phyloP scores from a whole-genome alignment of 1,284 basidiomycete species.

The Boletus semigastroideus region DNA sequence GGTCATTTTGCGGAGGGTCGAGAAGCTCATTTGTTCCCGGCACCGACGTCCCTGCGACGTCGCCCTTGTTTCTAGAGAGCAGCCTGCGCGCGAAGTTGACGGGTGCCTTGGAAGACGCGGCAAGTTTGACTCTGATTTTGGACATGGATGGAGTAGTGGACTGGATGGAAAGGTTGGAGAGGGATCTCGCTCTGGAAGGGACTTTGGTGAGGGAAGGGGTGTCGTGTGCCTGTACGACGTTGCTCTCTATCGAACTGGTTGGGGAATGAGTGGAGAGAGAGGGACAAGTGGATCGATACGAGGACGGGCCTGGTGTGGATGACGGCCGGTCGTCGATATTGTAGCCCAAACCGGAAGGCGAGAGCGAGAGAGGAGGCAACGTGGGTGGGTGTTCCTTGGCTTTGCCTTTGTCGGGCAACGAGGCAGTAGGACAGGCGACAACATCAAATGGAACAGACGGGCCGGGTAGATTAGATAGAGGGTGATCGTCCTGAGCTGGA shows the following conservation, averaged over 20 bases:
- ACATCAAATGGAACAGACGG: constrained; percentile 16
- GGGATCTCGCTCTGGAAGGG: constrained; percentile 52
- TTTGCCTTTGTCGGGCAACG: constrained; percentile 51
- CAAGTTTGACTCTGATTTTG: constrained; percentile 48
- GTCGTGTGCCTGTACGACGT: constrained; percentile 12
- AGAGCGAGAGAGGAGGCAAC: constrained; percentile 63
- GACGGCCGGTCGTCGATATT: constrained; percentile 46
- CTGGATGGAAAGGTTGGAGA: constrained; percentile 51
- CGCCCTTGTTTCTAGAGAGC: constrained; percentile 44
- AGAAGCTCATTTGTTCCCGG: constrained; percentile 5
- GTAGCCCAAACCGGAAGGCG: constrained; percentile 50
- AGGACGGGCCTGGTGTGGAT: constrained; percentile 53
- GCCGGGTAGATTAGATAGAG: constrained; percentile 31
- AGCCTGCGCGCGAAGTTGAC: constrained; percentile 57
- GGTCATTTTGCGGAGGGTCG: constrained; percentile 9
- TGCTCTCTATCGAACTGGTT: constrained; percentile 12
- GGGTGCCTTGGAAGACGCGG: constrained; percentile 40
- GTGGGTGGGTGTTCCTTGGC: constrained; percentile 56
- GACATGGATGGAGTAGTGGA: constrained; percentile 47
- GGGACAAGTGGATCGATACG: constrained; percentile 43
- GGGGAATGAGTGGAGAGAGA: constrained; percentile 24
- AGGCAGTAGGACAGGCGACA: constrained; percentile 17
- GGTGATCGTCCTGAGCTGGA: constrained; percentile 11
- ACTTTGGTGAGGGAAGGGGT: constrained; percentile 21
- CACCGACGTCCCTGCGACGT: constrained; percentile 10